Conservation (phyloP, 2,329 filamentous ascomycete species). For the Trichoderma sp. region DNA sequence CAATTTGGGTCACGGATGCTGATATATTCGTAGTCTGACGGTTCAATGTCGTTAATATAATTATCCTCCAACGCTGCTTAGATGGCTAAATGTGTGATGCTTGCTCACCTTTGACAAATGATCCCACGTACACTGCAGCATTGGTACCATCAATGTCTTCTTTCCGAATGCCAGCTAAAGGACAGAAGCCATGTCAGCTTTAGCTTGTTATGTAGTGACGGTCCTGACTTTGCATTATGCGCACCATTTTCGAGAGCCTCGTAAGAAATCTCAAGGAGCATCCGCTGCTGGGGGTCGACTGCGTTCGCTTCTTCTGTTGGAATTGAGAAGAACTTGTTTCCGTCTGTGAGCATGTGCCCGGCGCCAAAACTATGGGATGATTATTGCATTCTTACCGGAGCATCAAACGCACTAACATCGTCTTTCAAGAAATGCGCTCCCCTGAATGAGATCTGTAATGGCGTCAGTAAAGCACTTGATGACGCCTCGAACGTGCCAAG, state of each 20-base stretch:
- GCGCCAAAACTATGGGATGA: neutral
- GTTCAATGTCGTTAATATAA: neutral
- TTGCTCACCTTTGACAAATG: slow-evolving; percentile 52
- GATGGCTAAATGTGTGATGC: neutral
- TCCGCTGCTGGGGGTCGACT: slow-evolving; percentile 58
- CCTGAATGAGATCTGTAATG: slow-evolving; percentile 49
- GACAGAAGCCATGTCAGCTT: neutral
- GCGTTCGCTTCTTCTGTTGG: slow-evolving; percentile 55
- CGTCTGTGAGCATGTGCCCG: neutral
- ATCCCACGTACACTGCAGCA: slow-evolving; percentile 55
- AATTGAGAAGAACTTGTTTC: slow-evolving; percentile 54
- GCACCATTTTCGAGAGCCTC: slow-evolving; percentile 56
- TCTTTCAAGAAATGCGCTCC: slow-evolving; percentile 57
- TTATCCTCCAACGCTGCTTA: neutral
- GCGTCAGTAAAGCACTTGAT: slow-evolving; percentile 22
- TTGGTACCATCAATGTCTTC: slow-evolving; percentile 50
- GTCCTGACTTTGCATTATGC: slow-evolving; percentile 6
- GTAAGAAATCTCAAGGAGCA: slow-evolving; percentile 55
- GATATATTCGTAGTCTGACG: slow-evolving; percentile 55
- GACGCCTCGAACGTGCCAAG: neutral
- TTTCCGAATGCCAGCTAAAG: slow-evolving; percentile 49
- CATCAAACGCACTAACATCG: slow-evolving; percentile 54
- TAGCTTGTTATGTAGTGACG: neutral
- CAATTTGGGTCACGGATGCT: slow-evolving; percentile 55
- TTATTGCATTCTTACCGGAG: slow-evolving; percentile 44